phyloP scores from a whole-genome alignment of 345 rosid species.

The Euphorbia lathyris region DNA sequence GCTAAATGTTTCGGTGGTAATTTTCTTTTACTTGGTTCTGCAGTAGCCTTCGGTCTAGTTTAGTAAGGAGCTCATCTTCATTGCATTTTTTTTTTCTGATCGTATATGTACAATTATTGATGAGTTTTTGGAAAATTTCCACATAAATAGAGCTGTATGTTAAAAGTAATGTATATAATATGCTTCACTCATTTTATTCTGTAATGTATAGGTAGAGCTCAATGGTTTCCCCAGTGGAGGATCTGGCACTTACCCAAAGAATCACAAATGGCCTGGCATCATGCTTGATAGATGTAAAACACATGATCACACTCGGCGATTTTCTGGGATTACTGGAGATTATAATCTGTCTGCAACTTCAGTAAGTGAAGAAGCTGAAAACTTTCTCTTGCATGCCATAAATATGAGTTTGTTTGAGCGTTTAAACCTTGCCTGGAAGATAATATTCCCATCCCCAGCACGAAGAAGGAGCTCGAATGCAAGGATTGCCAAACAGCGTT shows the following conservation, averaged over 20 bases:
- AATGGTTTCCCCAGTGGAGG: slow-evolving; percentile 41
- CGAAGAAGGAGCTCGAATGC: slow-evolving; percentile 84
- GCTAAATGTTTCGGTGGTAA: neutral
- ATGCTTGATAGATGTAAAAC: slow-evolving; percentile 24
- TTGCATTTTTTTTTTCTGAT: neutral
- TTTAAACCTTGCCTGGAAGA: slow-evolving; percentile 85
- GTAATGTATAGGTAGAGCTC: slow-evolving; percentile 46
- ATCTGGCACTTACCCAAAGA: slow-evolving; percentile 20
- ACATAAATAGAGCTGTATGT: neutral
- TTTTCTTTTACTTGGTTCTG: neutral
- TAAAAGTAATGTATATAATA: slow-evolving; percentile 6
- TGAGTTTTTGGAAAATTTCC: neutral
- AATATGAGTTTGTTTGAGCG: slow-evolving; percentile 86
- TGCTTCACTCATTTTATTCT: slow-evolving; percentile 9
- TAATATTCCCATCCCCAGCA: slow-evolving; percentile 75
- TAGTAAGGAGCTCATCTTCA: neutral
- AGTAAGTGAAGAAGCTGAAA: slow-evolving; percentile 58
- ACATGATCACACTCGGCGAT: slow-evolving; percentile 33
- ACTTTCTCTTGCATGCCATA: slow-evolving; percentile 63
- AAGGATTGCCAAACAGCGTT: slow-evolving; percentile 86
- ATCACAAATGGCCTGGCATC: slow-evolving; percentile 36
- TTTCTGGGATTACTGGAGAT: slow-evolving; percentile 49
- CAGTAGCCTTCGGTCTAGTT: neutral
- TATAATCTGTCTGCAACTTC: slow-evolving; percentile 53
- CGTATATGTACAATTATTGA: neutral